Base-by-base conservation (phyloP, 73 alveolate genomes). In the Tetrahymena elliotti region DNA sequence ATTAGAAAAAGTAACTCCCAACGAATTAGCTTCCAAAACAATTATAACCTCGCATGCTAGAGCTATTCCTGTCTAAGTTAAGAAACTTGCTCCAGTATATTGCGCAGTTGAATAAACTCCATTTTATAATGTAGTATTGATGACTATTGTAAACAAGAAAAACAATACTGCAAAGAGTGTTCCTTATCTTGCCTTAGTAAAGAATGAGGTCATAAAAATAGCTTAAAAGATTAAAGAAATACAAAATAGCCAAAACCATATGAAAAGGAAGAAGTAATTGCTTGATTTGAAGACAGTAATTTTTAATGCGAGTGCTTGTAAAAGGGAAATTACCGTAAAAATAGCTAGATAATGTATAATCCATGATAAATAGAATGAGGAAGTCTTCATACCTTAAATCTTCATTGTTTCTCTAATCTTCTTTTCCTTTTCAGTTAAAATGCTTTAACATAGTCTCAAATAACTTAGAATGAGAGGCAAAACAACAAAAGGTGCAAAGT, bases 401-500 rank as follows among this genome's bases (percentile, higher is more conserved):
- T 98, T 99, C 99, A 99, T 99, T 15, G 98, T 98, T 97, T 99
- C 99, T 98, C 99, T 98, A 16, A 98, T 98, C 94, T 96, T 98
- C 31, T 98, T 93, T 96, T 98, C 99, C 83, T 98, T 98, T 96
- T 99, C 99, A 47, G 93, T 84, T 10, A 96, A 95, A 8, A 96
- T 38, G 33, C 93, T 93, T 35, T 94, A 94, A 4, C 93, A 40
- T 83, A 94, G 84, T 94, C 96, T 94, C 37, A 94, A 52, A 88
- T 84, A 94, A 13, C 93, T 84, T 22, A 94, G 34, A 84, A 94
- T 94, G 12, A 94, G 31, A n/a, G 96, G 96, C 15, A 94, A 68
- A 13, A 94, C 93, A 5, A 94, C 47, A 88, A 84, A 94, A 27
- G 93, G 53, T 34, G 95, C 95, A 52, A 94, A 94, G 10, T 54